Percentiles rank a stretch among this genome's conserved stretches.
Conservation (phyloP, 2,329 filamentous ascomycete species). For the Tolypocladium cylindrosporum region DNA sequence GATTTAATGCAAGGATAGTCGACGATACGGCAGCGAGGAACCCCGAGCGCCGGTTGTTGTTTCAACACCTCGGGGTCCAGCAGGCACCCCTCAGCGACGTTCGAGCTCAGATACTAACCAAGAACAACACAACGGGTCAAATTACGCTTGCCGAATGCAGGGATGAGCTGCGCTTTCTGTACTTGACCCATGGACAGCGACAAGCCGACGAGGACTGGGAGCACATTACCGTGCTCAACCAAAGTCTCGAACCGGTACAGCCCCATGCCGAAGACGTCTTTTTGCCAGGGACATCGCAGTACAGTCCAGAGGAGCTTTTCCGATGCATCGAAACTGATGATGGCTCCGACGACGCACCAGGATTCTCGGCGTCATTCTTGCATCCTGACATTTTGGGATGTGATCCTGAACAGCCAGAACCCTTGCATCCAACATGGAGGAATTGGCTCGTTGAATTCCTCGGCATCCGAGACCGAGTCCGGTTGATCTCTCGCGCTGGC, state of each 20-base stretch:
- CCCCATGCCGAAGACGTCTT: conserved; percentile 1
- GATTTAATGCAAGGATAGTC: background rate
- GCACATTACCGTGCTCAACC: background rate
- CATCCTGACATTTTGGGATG: background rate
- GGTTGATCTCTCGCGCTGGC: background rate
- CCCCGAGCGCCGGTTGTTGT: background rate
- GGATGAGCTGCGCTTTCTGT: background rate
- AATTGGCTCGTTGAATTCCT: background rate
- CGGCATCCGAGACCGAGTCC: background rate
- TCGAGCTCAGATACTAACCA: background rate
- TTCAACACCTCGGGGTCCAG: background rate
- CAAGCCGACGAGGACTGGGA: background rate
- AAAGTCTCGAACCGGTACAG: background rate
- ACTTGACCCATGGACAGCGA: conserved; percentile 1
- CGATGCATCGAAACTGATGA: background rate
- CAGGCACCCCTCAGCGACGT: background rate
- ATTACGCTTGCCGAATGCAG: background rate
- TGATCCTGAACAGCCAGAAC: background rate
- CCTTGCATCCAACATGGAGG: conserved; percentile 1
- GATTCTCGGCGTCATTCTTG: background rate
- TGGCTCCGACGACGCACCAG: background rate
- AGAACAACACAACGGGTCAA: background rate
- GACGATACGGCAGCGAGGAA: background rate
- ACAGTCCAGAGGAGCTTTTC: background rate
- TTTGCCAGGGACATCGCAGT: background rate